Base-by-base conservation (phyloP, 257 asterid genomes). In the Petrea volubilis region DNA sequence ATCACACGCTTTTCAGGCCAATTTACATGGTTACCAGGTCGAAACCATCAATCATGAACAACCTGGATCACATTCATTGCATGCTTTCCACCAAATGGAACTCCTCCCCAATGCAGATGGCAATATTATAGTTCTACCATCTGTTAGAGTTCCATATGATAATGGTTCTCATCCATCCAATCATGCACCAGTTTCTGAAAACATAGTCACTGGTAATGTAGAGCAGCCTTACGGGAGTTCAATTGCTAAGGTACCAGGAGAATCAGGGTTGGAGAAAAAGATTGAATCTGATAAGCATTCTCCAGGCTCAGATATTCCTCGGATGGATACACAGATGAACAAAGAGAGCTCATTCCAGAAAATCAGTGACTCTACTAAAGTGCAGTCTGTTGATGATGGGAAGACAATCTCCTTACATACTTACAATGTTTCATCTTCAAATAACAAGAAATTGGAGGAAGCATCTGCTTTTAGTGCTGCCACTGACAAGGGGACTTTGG, bases 291-390 rank as follows among this genome's bases (percentile, higher is more conserved):
- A 64, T 17, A 77, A 79, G 55, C 87, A 73, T 34, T 81, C 90
- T 49, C 67, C 74, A 21, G 84, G 75, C 52, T 77, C 71, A 70
- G 85, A 86, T 72, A 75, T 58, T 8, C 44, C 65, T 77, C 70
- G 25, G 52, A 73, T 74, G 81, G 94, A 85, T 70, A 63, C 72
- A 56, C 83, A 81, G 80, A 72, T 78, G 82, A 83, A 72, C 73
- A 73, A 79, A 66, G 96, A 84, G 78, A 77, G 52, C 72, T 83
- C 91, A 77, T 56, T 59, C 57, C 80, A 53, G 78, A 82, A 79
- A 84, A 38, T 50, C 74, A 74, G 59, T 53, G 93, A 83, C 55
- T 68, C 82, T 61, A 77, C 80, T 70, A 80, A 73, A 71, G 64
- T 69, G 60, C 83, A 68, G 56, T 38, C 70, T 69, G 66, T 59